Evolutionary conservation across 495 filamentous ascomycete species (phyloP), one percentile per base, ranked within the genome.

Genomic region (Aspergillus conjunctus): DNA sequence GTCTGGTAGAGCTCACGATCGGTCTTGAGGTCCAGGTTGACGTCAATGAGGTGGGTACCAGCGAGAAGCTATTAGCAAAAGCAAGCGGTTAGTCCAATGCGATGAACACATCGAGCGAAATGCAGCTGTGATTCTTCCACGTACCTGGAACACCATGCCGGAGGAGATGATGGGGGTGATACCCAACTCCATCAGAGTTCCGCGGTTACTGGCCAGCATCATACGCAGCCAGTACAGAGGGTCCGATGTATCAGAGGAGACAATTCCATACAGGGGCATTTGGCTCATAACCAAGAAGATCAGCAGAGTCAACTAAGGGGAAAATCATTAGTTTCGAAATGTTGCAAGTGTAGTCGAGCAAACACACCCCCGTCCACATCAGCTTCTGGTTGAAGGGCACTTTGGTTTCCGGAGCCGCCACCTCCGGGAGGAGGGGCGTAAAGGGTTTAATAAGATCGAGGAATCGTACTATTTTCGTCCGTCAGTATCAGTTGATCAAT

Each of bases 211-310:
- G 70, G 95, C 95, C 83, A 98, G 80, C 92, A 98, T 96, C 93
- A 98, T 98, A 73, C 95, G 88, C 68, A 99, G 85, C 95, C 95
- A 99, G 87, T 98, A 99, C 71, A 99, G 81, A 62, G 95, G 95
- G 81, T 99, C 95, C 44, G 91, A 95, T 55, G 88, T 92, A 79
- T 98, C 94, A 62, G 93, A 97, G 56, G 93, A 95, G 65, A 96
- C 92, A 75, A 95, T 96, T 76, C 92, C 91, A 68, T 95, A 96
- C 62, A 95, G 79, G 61, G 95, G 95, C 94, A 99, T 98, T 79
- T 99, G 94, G 79, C 91, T 96, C 95, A 99, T 99, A 74, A 99
- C 93, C 88, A 98, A 83, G 86, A 98, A 98, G 80, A 97, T 95
- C 71, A 97, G 79, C 66, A 97, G 83, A 57, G 93, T 98, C 77